Conservation (phyloP, 2,329 filamentous ascomycete species). For the Pseudogymnoascus sp. region DNA sequence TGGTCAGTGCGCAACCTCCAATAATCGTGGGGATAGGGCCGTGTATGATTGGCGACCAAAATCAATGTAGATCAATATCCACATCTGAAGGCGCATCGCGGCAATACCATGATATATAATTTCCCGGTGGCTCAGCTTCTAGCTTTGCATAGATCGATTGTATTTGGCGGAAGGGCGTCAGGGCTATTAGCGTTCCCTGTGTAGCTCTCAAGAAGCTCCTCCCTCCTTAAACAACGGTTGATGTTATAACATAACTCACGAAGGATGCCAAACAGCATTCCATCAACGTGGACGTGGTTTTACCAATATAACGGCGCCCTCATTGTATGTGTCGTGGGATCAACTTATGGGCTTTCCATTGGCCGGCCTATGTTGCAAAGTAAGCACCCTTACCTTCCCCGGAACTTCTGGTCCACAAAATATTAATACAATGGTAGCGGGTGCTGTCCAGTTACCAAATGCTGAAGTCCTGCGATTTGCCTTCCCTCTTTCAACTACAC, state of each 20-base stretch:
- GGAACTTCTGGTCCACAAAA: background rate
- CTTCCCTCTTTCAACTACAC: background rate
- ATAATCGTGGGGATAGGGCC: background rate
- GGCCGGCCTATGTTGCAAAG: slow-evolving; percentile 1
- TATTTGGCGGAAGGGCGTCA: background rate
- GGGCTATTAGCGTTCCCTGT: background rate
- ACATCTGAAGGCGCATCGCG: background rate
- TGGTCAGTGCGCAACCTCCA: background rate
- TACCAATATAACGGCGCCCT: background rate
- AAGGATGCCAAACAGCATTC: background rate
- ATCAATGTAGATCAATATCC: background rate
- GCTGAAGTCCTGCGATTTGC: slow-evolving; percentile 5
- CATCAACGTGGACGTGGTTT: background rate
- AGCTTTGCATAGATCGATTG: background rate
- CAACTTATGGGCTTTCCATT: background rate
- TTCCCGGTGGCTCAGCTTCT: background rate
- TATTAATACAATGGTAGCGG: background rate
- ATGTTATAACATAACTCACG: background rate
- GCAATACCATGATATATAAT: background rate
- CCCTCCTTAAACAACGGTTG: background rate
- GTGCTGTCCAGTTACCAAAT: background rate
- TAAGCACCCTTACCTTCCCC: background rate
- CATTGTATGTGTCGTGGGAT: background rate
- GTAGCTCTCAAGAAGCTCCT: background rate
- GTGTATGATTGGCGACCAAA: background rate